Base-by-base conservation (phyloP, 129 eudicot genomes). In the Scalesia atractyloides region DNA sequence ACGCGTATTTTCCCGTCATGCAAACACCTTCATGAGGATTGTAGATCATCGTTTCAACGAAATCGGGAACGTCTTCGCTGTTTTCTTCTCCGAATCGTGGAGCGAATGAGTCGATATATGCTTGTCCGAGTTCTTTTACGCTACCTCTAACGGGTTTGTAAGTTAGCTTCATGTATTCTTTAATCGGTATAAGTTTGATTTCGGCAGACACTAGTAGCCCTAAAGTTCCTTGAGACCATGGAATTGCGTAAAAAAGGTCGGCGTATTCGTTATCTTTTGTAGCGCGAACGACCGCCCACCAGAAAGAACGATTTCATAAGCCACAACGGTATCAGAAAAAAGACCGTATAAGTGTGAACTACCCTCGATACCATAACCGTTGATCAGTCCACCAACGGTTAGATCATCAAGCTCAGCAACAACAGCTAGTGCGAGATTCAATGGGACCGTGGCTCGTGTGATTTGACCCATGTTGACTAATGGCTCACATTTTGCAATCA, bases 401-500 rank as follows among this genome's bases (percentile, higher is more conserved):
- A 92, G 86, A 77, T 92, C 98, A 48, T 92, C 98, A 8, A 92
- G 91, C 85, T 92, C 98, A n/a, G 98, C 95, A 73, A 92, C 96
- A 61, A 92, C 98, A 16, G 98, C 98, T 14, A 89, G 95, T n/a
- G 96, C 75, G 19, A 89, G 90, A 73, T 92, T 89, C 91, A 89
- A 81, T 4, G 98, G 98, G 73, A 89, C 95, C 6, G 98, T 92
- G 22, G 78, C 98, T 59, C 98, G 81, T 61, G 95, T 57, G 33
- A 92, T 92, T 78, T 92, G 98, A 16, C 98, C 98, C 98, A 92
- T 92, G 65, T 92, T 92, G 82, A 92, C 98, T 33, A 92, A 73
- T 19, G 98, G 98, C 73, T 92, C 98, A 61, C 87, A 89, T 80
- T 70, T 83, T 26, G 96, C 98, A 26, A 92, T 64, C 98, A 89